These are phyloP conservation scores for Clarireedia hainanense DNA, from an alignment of 2,329 filamentous ascomycete genomes.

Conservation along the genomic window DNA sequence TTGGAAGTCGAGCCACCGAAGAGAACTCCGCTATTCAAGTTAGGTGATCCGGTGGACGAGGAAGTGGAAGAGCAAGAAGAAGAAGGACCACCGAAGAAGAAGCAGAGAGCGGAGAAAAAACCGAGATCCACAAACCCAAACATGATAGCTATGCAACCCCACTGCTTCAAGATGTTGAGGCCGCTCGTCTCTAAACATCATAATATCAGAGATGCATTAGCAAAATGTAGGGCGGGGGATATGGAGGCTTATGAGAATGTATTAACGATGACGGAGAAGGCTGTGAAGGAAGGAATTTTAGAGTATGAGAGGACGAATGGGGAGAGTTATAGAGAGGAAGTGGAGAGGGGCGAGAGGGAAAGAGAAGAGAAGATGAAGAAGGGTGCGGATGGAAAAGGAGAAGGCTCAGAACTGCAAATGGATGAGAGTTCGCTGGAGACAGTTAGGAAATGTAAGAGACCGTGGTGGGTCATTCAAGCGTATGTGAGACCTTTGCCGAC, in stretches of 20 bases:
- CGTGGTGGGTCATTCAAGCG: slow-evolving; percentile 87
- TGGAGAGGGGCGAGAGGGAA: slow-evolving; percentile 17
- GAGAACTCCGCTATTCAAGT: slow-evolving; percentile 66
- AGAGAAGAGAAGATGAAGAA: slow-evolving; percentile 23
- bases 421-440: slow-evolving; percentile 56
- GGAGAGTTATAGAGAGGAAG: slow-evolving; percentile 38
- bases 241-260: slow-evolving; percentile 72
- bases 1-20: slow-evolving; percentile 57
- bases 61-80: slow-evolving; percentile 32
- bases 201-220: slow-evolving; percentile 78
- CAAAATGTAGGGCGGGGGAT: slow-evolving; percentile 58
- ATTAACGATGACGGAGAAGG: slow-evolving; percentile 65
- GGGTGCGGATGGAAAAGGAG: slow-evolving; percentile 28
- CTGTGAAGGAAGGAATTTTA: slow-evolving; percentile 62
- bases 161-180: slow-evolving; percentile 86
- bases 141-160: slow-evolving; percentile 74
- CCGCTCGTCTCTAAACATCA: slow-evolving; percentile 75
- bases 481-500: slow-evolving; percentile 79
- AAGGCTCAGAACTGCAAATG: slow-evolving; percentile 12
- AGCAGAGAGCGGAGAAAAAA: slow-evolving; percentile 34
- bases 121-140: slow-evolving; percentile 46
- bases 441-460: slow-evolving; percentile 66
- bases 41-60: slow-evolving; percentile 35
- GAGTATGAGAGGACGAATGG: slow-evolving; percentile 53
- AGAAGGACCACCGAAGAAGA: slow-evolving; percentile 30